phyloP scores from a whole-genome alignment of 805 yeast species.

The Candida manassasensis region DNA sequence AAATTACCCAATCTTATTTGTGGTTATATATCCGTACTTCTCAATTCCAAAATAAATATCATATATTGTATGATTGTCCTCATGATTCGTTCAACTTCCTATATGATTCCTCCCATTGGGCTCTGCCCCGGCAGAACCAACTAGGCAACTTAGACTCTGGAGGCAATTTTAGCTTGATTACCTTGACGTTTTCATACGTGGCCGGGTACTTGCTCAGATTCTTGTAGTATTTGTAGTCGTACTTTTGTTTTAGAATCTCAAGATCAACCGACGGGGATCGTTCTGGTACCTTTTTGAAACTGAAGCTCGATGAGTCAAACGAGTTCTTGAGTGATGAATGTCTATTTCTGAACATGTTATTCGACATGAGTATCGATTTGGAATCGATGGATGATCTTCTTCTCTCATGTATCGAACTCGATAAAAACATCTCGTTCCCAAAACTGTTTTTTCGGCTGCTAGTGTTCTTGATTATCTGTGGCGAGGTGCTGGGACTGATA shows the following conservation, averaged over 20 bases:
- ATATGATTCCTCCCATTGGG: slow-evolving; percentile 57
- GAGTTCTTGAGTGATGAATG: slow-evolving; percentile 3
- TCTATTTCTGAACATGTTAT: slow-evolving; percentile 15
- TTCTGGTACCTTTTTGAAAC: slow-evolving; percentile 3
- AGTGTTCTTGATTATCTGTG: slow-evolving; percentile 15
- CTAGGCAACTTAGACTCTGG: slow-evolving; percentile 58
- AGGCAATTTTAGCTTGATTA: slow-evolving; percentile 51
- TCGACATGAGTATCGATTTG: slow-evolving; percentile 19
- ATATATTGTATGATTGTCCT: too few species aligned
- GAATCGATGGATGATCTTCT: slow-evolving; percentile 33
- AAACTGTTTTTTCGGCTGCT: slow-evolving; percentile 19
- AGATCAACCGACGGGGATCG: slow-evolving; percentile 5
- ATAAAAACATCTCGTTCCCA: slow-evolving; percentile 14
- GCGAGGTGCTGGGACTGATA: slow-evolving; percentile 29
- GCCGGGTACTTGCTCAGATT: slow-evolving; percentile 29
- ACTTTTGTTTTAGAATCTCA: slow-evolving; percentile 16
- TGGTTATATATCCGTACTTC: too few species aligned
- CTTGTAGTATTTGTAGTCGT: slow-evolving; percentile 38
- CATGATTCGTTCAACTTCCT: slow-evolving; percentile 4
- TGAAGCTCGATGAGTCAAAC: slow-evolving; percentile 7
- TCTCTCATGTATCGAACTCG: slow-evolving; percentile 17
- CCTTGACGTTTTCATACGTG: slow-evolving; percentile 33
- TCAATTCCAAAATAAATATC: too few species aligned
- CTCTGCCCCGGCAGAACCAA: slow-evolving; percentile 68
- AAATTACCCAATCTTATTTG: too few species aligned